Conservation (phyloP, 331 rosid species). For the Rosa hybrid region DNA sequence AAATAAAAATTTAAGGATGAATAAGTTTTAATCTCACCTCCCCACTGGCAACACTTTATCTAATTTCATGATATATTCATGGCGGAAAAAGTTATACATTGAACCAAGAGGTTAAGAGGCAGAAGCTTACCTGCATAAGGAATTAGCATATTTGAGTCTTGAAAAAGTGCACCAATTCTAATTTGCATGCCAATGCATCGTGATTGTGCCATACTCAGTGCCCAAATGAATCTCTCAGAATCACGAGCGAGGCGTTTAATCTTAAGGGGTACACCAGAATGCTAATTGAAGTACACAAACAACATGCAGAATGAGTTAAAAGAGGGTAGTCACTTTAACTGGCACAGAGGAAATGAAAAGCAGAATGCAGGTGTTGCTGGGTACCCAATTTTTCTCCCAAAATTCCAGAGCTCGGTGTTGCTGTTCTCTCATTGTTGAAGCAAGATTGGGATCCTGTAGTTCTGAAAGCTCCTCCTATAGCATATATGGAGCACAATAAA, state of each 20-base stretch:
- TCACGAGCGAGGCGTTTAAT: slow-evolving; percentile 85
- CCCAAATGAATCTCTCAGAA: slow-evolving; percentile 88
- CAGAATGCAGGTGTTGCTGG: slow-evolving; percentile 21
- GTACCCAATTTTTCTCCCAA: slow-evolving; percentile 93
- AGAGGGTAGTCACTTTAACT: not conserved
- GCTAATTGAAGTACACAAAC: slow-evolving; percentile 50
- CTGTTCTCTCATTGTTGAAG: slow-evolving; percentile 68
- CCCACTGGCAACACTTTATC: not conserved
- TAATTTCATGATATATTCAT: not conserved
- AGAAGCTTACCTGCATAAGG: slow-evolving; percentile 81
- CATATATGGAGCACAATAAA: slow-evolving; percentile 28
- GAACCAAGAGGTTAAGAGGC: slow-evolving; percentile 12
- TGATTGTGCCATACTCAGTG: slow-evolving; percentile 82
- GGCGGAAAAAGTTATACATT: not conserved
- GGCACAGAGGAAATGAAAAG: slow-evolving; percentile 3
- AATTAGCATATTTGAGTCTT: slow-evolving; percentile 80
- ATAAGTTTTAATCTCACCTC: not conserved
- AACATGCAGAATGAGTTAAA: slow-evolving; percentile 24
- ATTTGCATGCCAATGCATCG: slow-evolving; percentile 78
- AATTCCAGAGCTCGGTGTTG: slow-evolving; percentile 66
- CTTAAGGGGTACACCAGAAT: slow-evolving; percentile 76
- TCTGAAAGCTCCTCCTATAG: slow-evolving; percentile 79
- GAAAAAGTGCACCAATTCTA: slow-evolving; percentile 79
- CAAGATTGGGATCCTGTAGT: slow-evolving; percentile 79
- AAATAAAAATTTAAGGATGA: not conserved